These are phyloP conservation scores for Rubia tinctorum DNA, from an alignment of 305 asterid genomes.

Conservation along the genomic window DNA sequence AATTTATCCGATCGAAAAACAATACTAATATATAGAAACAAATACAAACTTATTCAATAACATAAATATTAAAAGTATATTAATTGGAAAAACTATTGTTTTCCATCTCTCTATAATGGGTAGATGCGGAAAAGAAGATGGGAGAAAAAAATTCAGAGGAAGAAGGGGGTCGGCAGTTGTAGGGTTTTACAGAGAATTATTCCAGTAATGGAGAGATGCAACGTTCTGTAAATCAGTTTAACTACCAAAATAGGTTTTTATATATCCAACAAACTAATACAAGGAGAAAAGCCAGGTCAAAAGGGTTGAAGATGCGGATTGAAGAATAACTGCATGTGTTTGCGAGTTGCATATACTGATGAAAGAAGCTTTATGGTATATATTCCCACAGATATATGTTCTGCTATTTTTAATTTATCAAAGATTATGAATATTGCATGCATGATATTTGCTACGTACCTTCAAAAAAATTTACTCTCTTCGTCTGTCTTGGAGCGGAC, in stretches of 20 bases:
- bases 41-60: no score
- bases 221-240: neutral
- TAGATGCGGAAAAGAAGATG: no score
- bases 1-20: no score
- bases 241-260: neutral
- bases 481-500: no score
- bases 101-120: no score
- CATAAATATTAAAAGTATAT: no score
- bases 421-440: neutral
- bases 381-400: neutral
- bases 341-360: slow-evolving; percentile 7
- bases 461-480: neutral
- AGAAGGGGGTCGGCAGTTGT: no score
- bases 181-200: no score
- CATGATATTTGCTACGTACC: neutral
- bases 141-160: no score
- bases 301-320: slow-evolving; percentile 6
- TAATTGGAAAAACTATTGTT: no score
- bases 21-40: no score
- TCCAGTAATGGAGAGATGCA: neutral
- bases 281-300: slow-evolving; percentile 6
- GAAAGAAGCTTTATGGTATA: neutral
- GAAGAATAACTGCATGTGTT: slow-evolving; percentile 8
- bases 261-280: slow-evolving; percentile 6
- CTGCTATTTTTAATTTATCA: neutral